These are phyloP conservation scores for Protomyces pachydermus DNA, from an alignment of 1,139 yeast genomes.

Conservation along the genomic window DNA sequence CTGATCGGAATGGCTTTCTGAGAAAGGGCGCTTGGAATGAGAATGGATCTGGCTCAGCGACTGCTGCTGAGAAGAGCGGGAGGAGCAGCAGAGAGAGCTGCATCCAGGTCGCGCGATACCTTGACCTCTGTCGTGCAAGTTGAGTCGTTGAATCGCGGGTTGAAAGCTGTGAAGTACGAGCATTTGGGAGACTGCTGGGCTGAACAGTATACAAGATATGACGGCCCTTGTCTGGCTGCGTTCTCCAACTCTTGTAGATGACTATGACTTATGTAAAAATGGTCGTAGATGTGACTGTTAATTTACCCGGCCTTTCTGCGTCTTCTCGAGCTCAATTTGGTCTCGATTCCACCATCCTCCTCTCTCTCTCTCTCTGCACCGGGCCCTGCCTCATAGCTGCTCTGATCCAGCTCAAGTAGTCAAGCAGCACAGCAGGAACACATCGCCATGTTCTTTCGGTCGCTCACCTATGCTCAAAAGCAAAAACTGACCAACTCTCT, in stretches of 20 bases:
- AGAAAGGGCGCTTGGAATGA: constrained; percentile 3
- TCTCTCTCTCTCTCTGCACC: too few relatives aligned
- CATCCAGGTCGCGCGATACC: constrained; percentile 4
- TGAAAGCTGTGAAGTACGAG: too few relatives aligned
- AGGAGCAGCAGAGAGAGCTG: constrained; percentile 1
- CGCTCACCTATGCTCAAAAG: constrained; percentile 18
- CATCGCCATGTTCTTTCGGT: not conserved
- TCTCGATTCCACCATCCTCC: too few relatives aligned
- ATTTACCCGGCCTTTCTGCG: too few relatives aligned
- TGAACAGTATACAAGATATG: not conserved
- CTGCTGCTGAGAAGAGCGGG: not conserved
- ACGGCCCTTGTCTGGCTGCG: too few relatives aligned
- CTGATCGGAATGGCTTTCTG: not conserved
- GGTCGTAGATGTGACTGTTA: too few relatives aligned
- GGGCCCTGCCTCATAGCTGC: too few relatives aligned
- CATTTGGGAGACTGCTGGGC: not conserved
- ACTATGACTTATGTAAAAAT: too few relatives aligned
- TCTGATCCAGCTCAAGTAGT: too few relatives aligned
- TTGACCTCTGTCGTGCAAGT: not conserved
- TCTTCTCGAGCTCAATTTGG: too few relatives aligned
- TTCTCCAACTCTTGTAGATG: too few relatives aligned
- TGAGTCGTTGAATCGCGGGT: not conserved
- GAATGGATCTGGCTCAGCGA: not conserved
- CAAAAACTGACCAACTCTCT: constrained; percentile 20
- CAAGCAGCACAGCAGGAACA: too few relatives aligned